Evolutionary conservation across 225 moss, liverwort and hornwort species (phyloP).

Genomic region (Pleurozium schreberi): DNA sequence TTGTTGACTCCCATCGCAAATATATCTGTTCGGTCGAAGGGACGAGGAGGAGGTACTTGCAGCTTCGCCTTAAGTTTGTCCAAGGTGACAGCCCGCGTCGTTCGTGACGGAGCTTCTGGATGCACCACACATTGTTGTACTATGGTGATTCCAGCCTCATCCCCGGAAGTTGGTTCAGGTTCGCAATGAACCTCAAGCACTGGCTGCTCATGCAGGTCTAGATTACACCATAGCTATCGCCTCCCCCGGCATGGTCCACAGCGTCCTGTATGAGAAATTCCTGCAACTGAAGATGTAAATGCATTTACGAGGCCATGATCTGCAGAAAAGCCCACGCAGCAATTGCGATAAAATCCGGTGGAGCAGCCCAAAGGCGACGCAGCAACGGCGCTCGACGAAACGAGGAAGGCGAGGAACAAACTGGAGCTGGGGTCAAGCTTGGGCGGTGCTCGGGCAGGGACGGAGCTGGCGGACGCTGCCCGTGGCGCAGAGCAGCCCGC

Average conservation of each 20-base stretch:
- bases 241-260: neutral
- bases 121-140: neutral
- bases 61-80: neutral
- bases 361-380: neutral
- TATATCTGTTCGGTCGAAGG: neutral
- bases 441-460: neutral
- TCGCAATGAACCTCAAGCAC: neutral
- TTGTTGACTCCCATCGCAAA: neutral
- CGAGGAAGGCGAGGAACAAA: neutral
- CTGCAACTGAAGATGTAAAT: neutral
- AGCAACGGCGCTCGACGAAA: neutral
- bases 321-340: neutral
- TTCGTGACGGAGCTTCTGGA: neutral
- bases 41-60: neutral
- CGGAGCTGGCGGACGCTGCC: neutral
- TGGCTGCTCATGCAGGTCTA: neutral
- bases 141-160: neutral
- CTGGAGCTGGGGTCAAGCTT: neutral
- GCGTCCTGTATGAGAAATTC: neutral
- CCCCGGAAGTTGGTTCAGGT: neutral
- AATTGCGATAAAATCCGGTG: neutral
- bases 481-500: neutral
- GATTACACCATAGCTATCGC: neutral
- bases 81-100: neutral
- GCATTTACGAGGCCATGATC: neutral